Evolutionary conservation across 441 rosid genomes (phyloP).

Genomic region (Monsonia emarginata): DNA sequence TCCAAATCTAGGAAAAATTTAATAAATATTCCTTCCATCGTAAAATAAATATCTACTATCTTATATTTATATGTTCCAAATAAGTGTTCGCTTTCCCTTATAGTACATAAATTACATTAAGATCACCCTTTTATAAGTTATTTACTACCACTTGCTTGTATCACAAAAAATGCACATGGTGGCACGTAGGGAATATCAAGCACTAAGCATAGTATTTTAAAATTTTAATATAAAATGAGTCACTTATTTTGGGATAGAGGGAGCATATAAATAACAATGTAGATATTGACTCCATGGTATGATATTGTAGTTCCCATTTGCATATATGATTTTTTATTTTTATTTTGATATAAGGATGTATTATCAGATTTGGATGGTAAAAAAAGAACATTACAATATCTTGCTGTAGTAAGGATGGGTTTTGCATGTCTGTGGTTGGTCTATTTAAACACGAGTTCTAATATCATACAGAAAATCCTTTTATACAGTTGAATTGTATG

Average conservation of each 20-base stretch:
- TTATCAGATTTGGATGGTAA: not conserved
- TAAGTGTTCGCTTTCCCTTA: too few relatives aligned
- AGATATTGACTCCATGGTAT: not conserved
- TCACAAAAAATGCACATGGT: too few relatives aligned
- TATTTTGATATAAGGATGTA: not conserved
- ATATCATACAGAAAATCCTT: too few relatives aligned
- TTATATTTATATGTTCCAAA: too few relatives aligned
- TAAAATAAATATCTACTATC: too few relatives aligned
- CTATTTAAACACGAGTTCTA: not conserved
- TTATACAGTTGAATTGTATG: too few relatives aligned
- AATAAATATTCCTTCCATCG: not conserved
- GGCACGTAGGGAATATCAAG: too few relatives aligned
- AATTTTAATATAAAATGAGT: too few relatives aligned
- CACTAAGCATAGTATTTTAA: too few relatives aligned
- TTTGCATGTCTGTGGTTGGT: not conserved
- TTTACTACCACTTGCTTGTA: too few relatives aligned
- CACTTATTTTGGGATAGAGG: not conserved
- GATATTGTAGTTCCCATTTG: not conserved
- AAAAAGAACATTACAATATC: not conserved
- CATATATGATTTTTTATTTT: not conserved
- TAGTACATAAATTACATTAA: too few relatives aligned
- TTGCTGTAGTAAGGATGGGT: not conserved
- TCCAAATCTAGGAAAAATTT: not conserved
- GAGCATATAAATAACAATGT: not conserved
- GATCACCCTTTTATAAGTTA: too few relatives aligned